Base-by-base conservation (phyloP, 179 eudicot species). In the Spinacia oleracea region DNA sequence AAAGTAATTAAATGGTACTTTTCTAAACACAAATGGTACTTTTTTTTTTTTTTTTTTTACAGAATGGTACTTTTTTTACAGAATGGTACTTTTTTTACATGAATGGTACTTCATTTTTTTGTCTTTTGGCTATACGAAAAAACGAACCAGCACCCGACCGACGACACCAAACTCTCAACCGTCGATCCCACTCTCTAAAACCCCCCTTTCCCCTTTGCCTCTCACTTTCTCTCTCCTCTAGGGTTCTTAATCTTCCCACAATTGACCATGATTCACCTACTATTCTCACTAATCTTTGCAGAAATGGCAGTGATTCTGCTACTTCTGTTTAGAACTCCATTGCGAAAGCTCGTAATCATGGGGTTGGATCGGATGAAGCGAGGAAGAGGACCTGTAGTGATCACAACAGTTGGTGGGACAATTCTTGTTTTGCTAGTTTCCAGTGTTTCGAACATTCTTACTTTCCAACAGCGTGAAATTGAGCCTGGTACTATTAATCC, bases 301-400 rank as follows among this genome's bases (percentile, higher is more conserved):
- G 88, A 86, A 60, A 78, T 82, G 78, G 10, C 65, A 9, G 76
- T 81, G 38, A 80, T 86, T 31, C 50, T 88, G 70, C 81, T 79
- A 6, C 81, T 88, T 0, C 66, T 84, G 11, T 86, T 86, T 86
- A 66, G 75, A 75, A 84, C 85, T n/a, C 90, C 89, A 23, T 18
- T 86, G 0, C 59, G 84, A 23, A 82, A 83, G 71, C 72, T 82
- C 15, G 79, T 81, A 0, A 80, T 84, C 0, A 53, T 75, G 79
- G 85, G 86, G 0, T 35, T 88, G n/a, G 89, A 88, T 77, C 82
- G 81, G 18, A 65, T 86, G 76, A 88, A 88, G 20, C 80, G 87
- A 9, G 85, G 87, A 9, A 73, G 84, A 55, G 87, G 89, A 9
- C 89, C 87, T 0, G 73, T 82, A 2, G 58, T 88, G 1, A 77